Evolutionary conservation across 148 eudicot genomes (phyloP), one percentile per base, ranked within the genome.

Genomic region (Fagopyrum tataricum): DNA sequence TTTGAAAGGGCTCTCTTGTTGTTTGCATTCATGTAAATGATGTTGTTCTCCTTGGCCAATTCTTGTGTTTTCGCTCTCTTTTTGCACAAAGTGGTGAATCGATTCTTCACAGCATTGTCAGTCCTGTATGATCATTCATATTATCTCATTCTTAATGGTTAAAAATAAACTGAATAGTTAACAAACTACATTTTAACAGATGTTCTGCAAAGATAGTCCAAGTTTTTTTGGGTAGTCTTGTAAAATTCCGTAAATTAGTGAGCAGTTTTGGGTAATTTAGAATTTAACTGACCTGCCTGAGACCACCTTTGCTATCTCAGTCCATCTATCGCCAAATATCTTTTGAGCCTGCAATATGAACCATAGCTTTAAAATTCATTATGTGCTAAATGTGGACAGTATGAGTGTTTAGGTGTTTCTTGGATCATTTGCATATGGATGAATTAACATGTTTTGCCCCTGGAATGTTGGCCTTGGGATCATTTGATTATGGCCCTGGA

Each of bases 401-500:
- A 53, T 24, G 15, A 20, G 59, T 53, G 9, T 24, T 53, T n/a
- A n/a, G n/a, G n/a, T n/a, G n/a, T n/a, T n/a, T n/a, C n/a, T n/a
- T n/a, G n/a, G n/a, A n/a, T n/a, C 1, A 20, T 78, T 20, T 83
- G 83, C 87, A 95, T 97, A 95, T 95, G 98, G 98, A 94, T 84
- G 98, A 95, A 83, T 80, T 95, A 71, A 97, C 98, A 49, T 95
- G 98, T 79, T 95, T 95, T 90, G 98, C 86, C 17, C 98, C 98
- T 48, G 98, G 98, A 70, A 95, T 95, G 98, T 20, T 95, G 81
- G 98, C 97, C 55, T 81, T 95, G 75, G 98, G 98, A 59, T 80
- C 96, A 69, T 75, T 85, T 75, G 98, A 90, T 66, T 91, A 86
- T 72, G 86, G 83, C 73, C 88, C 97, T 72, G 96, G 79, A 72